Evolutionary conservation across 2,329 filamentous ascomycete species (phyloP), one percentile per base, ranked within the genome.

Genomic region (Penicillium italicum): DNA sequence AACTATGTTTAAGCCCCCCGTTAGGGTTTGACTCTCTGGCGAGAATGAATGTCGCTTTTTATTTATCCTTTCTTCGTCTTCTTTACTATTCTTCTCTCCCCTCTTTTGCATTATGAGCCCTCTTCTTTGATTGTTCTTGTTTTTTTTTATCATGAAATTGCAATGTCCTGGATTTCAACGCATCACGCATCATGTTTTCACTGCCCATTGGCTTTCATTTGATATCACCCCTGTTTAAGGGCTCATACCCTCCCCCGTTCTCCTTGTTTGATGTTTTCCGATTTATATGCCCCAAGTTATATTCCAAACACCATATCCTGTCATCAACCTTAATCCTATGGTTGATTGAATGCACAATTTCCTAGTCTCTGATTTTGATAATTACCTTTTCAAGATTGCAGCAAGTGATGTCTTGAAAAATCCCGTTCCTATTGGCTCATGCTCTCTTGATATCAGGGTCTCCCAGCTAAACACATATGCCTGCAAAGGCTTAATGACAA

Each of bases 401-500:
- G 45, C 42, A 43, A 47, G 31, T 20, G 33, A 51, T 31, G 20
- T 45, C 26, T 55, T 16, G 20, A 30, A 48, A 33, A 8, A 44
- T 30, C 14, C 12, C 18, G 7, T 44, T 44, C 10, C 16, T 33
- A 16, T 40, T 28, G 34, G 26, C 10, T 45, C 5, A 30, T 24
- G 14, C 12, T 28, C 12, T 45, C 26, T 16, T 33, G 14, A 30
- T 50, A 30, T 50, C 22, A 34, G 24, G 41, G 22, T 16, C 33
- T 9, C 20, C 36, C 58, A 50, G 42, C 31, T 57, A 60, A 50
- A 60, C 34, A 37, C 53, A 61, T 40, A 48, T 49, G 53, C 59
- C 58, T 63, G 61, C 59, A 42, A 63, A 60, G 62, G 60, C 51
- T 50, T 55, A 62, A 64, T 58, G 28, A 54, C 38, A 46, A 54